A percentile compares a stretch with the other conserved stretches of the same genome.
phyloP scores from a whole-genome alignment of 2,329 filamentous ascomycete species.

The Paraphaeosphaeria minitans region DNA sequence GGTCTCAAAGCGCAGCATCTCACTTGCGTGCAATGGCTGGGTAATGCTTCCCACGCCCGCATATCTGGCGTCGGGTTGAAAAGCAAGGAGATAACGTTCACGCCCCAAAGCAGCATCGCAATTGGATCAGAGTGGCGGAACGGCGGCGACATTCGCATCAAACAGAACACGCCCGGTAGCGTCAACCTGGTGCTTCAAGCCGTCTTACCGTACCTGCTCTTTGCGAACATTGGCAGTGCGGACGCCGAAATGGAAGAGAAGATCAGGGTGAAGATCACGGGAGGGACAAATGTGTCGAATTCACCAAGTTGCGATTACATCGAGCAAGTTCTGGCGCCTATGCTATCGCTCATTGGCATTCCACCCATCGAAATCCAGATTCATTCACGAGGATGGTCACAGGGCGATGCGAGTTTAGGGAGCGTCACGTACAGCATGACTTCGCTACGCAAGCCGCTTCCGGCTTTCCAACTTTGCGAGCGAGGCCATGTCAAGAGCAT shows the following conservation, averaged over 20 bases:
- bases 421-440: conserved; percentile 56
- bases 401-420: conserved; percentile 54
- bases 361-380: conserved; percentile 52
- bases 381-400: conserved; percentile 60
- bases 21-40: conserved; percentile 60
- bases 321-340: conserved; percentile 60
- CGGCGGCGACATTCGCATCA: conserved; percentile 41
- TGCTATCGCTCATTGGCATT: conserved; percentile 57
- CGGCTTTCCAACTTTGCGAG: conserved; percentile 43
- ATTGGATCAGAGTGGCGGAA: not conserved
- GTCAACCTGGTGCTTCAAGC: conserved; percentile 64
- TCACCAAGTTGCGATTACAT: conserved; percentile 64
- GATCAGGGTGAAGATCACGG: conserved; percentile 54
- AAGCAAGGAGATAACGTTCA: conserved; percentile 51
- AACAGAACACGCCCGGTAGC: conserved; percentile 54
- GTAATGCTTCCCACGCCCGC: conserved; percentile 53
- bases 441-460: conserved; percentile 43
- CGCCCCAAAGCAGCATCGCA: conserved; percentile 6
- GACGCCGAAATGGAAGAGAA: conserved; percentile 10
- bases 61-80: conserved; percentile 49
- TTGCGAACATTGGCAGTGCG: conserved; percentile 24
- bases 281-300: conserved; percentile 63
- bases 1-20: conserved; percentile 64
- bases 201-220: conserved; percentile 62
- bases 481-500: conserved; percentile 36